Percentiles rank a stretch among this genome's conserved stretches.
phyloP scores from a whole-genome alignment of 2,329 filamentous ascomycete genomes.

The Trichophyton verrucosum region DNA sequence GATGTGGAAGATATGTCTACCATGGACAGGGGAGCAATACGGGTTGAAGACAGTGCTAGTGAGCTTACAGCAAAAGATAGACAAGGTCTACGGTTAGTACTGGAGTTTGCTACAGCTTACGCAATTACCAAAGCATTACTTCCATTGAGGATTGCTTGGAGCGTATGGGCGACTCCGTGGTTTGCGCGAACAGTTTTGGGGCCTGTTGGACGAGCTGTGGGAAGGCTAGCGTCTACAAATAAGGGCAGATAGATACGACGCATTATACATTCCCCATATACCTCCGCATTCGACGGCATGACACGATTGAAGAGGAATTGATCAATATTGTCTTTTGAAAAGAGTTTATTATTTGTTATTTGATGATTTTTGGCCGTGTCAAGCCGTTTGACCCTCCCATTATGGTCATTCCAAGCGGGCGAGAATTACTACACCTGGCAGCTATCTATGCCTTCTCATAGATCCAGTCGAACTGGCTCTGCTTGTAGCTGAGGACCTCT shows the following conservation, averaged over 20 bases:
- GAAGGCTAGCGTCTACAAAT: constrained; percentile 12
- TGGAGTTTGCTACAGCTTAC: constrained; percentile 76
- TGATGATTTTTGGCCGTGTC: background rate
- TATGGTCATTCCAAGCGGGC: background rate
- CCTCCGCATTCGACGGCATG: background rate
- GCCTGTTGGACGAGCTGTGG: constrained; percentile 32
- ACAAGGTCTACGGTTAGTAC: constrained; percentile 42
- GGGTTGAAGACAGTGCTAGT: constrained; percentile 15
- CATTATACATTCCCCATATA: background rate
- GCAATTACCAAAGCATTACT: constrained; percentile 77
- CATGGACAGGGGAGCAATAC: constrained; percentile 17
- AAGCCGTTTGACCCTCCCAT: background rate
- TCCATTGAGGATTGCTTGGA: constrained; percentile 61
- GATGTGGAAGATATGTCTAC: constrained; percentile 36
- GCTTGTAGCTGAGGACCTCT: constrained; percentile 77
- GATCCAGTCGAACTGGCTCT: constrained; percentile 78
- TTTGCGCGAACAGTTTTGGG: constrained; percentile 59
- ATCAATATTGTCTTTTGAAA: background rate
- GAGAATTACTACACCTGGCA: background rate
- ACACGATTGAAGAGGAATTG: background rate
- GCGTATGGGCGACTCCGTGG: constrained; percentile 85
- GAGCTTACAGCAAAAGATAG: constrained; percentile 20
- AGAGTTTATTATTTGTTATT: background rate
- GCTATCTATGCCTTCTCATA: constrained; percentile 67
- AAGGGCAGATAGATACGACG: constrained; percentile 1